Percentiles rank a stretch among this genome's conserved stretches.
phyloP scores from a whole-genome alignment of 805 yeast species.

The Pichia californica region DNA sequence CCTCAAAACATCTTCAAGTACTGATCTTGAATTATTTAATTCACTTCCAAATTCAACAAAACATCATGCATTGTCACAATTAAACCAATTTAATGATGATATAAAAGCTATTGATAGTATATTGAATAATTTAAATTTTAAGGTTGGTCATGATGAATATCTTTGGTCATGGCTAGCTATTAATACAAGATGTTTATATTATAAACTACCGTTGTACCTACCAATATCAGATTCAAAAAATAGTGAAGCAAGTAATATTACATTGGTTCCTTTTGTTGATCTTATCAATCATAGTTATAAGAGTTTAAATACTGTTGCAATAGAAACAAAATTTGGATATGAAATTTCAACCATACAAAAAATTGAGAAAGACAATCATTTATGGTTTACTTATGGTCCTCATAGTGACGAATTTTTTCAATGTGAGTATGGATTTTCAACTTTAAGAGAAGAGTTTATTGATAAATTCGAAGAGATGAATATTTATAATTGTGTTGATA shows the following conservation, averaged over 20 bases:
- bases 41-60: constrained; percentile 40
- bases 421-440: constrained; percentile 81
- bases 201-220: constrained; percentile 43
- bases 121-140: background rate
- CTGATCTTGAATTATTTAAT: constrained; percentile 21
- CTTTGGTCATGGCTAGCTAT: constrained; percentile 81
- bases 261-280: constrained; percentile 89
- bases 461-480: constrained; percentile 18
- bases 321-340: constrained; percentile 44
- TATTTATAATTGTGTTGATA: constrained; percentile 2
- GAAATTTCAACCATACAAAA: constrained; percentile 35
- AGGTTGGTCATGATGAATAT: constrained; percentile 28
- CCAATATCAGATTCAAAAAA: constrained; percentile 30
- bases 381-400: constrained; percentile 77
- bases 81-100: constrained; percentile 39
- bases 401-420: constrained; percentile 78
- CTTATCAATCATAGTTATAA: constrained; percentile 62
- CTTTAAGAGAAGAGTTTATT: constrained; percentile 57
- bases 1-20: background rate
- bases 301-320: constrained; percentile 47
- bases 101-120: constrained; percentile 21
- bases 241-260: constrained; percentile 54
- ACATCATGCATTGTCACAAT: constrained; percentile 36
- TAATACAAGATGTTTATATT: constrained; percentile 85
- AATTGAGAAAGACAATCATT: constrained; percentile 42